Evolutionary conservation across 495 filamentous ascomycete species (phyloP), one percentile per base, ranked within the genome.

Genomic region (Astrocystis sublimbata): DNA sequence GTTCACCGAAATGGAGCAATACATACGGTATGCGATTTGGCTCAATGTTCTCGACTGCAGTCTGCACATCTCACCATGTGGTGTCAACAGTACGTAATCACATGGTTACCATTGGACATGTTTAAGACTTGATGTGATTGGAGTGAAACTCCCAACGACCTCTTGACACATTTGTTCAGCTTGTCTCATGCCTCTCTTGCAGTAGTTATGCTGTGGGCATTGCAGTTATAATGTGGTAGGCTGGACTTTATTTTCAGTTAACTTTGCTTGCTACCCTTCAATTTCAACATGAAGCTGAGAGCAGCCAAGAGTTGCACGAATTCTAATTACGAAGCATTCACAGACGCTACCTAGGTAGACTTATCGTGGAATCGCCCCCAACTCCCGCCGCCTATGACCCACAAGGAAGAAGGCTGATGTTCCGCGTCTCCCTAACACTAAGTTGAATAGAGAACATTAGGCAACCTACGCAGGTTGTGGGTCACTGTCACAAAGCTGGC

Each of bases 1-100:
- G n/a, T n/a, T 49, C 46, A 49, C 46, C 46, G 46, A 30, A 26
- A 49, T 49, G 45, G 45, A 49, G 9, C 24, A 15, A 26, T 31
- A 49, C 13, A 49, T 26, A n/a, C 24, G 24, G 46, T 31, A 49
- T 7, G 30, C 46, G 8, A 30, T n/a, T 4, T 15, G n/a, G 6
- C 7, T 23, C 21, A 24, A 43, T 43, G 10, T 43, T 43, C 0
- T 8, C 17, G 21, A 24, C 19, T n/a, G n/a, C 10, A 45, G 21
- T n/a, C n/a, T n/a, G n/a, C n/a, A n/a, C 42, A 10, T 49, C 46
- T 31, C 4, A 49, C 26, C 15, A 5, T 4, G 26, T 8, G 13
- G 26, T 47, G 30, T 26, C 4, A 4, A 15, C 12, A 26, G 15
- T n/a, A 10, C 45, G 15, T 28, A 3, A 26, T 28, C 30, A 4